These are phyloP conservation scores for Gentiana dahurica DNA, from an alignment of 257 asterid genomes.

Conservation along the genomic window DNA sequence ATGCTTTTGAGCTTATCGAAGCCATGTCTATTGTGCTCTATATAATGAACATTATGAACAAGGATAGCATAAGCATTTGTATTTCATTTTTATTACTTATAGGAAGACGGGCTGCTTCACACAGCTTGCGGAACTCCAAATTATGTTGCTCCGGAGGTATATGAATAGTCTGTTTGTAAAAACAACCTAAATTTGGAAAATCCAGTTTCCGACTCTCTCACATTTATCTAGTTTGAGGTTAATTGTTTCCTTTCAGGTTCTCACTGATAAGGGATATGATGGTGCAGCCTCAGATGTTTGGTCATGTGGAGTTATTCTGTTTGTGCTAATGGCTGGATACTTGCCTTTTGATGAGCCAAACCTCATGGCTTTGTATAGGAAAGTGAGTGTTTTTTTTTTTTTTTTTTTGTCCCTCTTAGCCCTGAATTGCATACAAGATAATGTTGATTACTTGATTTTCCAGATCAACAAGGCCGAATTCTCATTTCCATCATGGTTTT, in stretches of 20 bases:
- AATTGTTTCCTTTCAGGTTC: conserved; percentile 33
- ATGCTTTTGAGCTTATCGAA: neutral
- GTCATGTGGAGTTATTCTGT: conserved; percentile 88
- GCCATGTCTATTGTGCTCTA: neutral
- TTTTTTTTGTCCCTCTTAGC: conserved; percentile 1
- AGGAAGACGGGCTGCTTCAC: conserved; percentile 81
- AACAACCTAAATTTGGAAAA: neutral
- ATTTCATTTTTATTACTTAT: conserved; percentile 11
- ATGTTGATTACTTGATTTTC: conserved; percentile 11
- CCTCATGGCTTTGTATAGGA: conserved; percentile 42
- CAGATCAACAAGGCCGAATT: conserved; percentile 60
- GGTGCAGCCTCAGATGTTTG: conserved; percentile 76
- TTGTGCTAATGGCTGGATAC: conserved; percentile 74
- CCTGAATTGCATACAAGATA: conserved; percentile 4
- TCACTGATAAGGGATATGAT: conserved; percentile 61
- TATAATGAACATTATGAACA: neutral
- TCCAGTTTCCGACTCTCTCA: conserved; percentile 1
- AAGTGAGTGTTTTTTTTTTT: conserved; percentile 25
- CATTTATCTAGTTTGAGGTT: conserved; percentile 15
- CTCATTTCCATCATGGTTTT: conserved; percentile 64
- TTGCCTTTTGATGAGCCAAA: conserved; percentile 70
- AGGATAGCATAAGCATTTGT: conserved; percentile 1
- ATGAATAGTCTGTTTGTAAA: neutral
- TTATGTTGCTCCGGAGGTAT: conserved; percentile 87
- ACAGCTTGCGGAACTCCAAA: conserved; percentile 89